These are phyloP conservation scores for Petrea volubilis DNA, from an alignment of 257 asterid genomes.

Conservation along the genomic window DNA sequence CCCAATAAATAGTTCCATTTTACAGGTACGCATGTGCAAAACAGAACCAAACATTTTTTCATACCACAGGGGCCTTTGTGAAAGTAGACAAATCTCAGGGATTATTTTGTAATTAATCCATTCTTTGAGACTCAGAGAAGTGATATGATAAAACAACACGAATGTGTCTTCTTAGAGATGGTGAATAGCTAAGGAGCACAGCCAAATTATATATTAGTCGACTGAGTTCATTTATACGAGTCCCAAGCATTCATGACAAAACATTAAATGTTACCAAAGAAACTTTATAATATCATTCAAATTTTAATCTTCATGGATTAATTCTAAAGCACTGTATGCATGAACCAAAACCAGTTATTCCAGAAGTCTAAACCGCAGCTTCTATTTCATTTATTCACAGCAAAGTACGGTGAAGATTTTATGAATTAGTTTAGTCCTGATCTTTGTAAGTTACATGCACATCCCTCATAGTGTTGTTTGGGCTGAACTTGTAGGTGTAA, in stretches of 20 bases:
- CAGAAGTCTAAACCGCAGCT: background rate
- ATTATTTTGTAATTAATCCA: too few relatives aligned
- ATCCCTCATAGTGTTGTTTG: conserved; percentile 1
- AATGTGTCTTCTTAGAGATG: background rate
- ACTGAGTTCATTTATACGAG: background rate
- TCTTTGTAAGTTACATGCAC: background rate
- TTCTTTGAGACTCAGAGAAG: conserved; percentile 21
- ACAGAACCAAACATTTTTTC: too few relatives aligned
- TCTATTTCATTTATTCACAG: background rate
- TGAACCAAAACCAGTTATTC: background rate
- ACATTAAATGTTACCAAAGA: background rate
- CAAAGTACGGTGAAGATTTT: background rate
- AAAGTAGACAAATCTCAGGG: too few relatives aligned
- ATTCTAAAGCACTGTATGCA: background rate
- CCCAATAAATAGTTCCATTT: too few relatives aligned
- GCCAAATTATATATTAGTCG: background rate
- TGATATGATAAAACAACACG: background rate
- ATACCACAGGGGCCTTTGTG: too few relatives aligned
- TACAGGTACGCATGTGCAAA: too few relatives aligned
- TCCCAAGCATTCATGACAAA: background rate
- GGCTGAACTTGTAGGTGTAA: background rate
- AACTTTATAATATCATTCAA: background rate
- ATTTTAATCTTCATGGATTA: background rate
- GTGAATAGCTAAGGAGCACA: background rate
- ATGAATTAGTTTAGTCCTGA: background rate